Conservation (phyloP, 2,329 filamentous ascomycete species). For the Pseudopithomyces maydicus region DNA sequence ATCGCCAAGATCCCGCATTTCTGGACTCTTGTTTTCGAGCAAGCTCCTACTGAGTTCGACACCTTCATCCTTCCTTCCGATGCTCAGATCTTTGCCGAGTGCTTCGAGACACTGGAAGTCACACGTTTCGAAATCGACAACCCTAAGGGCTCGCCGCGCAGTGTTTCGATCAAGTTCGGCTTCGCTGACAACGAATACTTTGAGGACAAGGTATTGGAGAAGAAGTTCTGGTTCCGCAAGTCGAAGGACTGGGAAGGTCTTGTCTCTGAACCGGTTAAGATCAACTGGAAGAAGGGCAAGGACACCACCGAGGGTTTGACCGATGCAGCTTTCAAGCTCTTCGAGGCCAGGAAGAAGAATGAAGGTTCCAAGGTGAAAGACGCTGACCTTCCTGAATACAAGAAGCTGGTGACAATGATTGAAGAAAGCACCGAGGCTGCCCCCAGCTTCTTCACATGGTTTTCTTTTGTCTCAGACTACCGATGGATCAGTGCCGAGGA, state of each 20-base stretch:
- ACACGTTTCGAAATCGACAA: constrained; percentile 78
- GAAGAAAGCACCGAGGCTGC: constrained; percentile 66
- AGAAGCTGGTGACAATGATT: constrained; percentile 59
- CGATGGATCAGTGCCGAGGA: constrained; percentile 73
- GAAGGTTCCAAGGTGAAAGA: constrained; percentile 51
- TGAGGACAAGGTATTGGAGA: constrained; percentile 76
- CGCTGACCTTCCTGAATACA: constrained; percentile 60
- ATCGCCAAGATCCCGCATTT: constrained; percentile 80
- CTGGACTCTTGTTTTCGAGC: constrained; percentile 93
- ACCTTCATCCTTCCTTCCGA: constrained; percentile 85
- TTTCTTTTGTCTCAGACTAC: constrained; percentile 73
- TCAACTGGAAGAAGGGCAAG: constrained; percentile 76
- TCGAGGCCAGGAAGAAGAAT: constrained; percentile 61
- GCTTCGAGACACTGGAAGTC: constrained; percentile 72
- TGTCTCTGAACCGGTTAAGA: constrained; percentile 85
- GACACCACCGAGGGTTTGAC: constrained; percentile 84
- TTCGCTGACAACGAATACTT: constrained; percentile 86
- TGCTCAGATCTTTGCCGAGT: constrained; percentile 70
- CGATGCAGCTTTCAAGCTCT: constrained; percentile 72
- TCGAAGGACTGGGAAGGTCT: constrained; percentile 73
- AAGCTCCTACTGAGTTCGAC: constrained; percentile 83
- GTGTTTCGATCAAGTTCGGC: constrained; percentile 71
- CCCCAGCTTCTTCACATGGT: constrained; percentile 86
- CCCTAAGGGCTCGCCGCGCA: constrained; percentile 76
- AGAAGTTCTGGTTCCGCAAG: constrained; percentile 87